Percentiles rank a stretch among this genome's conserved stretches.
phyloP scores from a whole-genome alignment of 1,284 basidiomycete species.

The Microbotryum silenes-acaulis region DNA sequence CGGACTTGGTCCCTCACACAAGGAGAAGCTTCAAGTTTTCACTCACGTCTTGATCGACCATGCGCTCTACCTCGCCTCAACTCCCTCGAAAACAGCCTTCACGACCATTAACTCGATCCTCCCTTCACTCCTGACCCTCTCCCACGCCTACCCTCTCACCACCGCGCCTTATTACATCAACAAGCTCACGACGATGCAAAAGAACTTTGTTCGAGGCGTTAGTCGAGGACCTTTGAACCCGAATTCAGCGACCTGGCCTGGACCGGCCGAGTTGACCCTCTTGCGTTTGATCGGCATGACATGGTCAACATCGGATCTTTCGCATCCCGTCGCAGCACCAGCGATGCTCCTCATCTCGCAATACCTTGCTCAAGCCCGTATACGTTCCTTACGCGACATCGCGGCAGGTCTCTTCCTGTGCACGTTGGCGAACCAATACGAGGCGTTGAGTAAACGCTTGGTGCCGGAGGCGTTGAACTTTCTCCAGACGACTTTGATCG shows the following conservation, averaged over 20 bases:
- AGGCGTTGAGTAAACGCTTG: slow-evolving; percentile 72
- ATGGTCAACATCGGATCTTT: slow-evolving; percentile 93
- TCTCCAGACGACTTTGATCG: slow-evolving; percentile 58
- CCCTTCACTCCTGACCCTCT: slow-evolving; percentile 74
- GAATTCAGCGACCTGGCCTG: slow-evolving; percentile 78
- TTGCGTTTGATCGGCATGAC: slow-evolving; percentile 69
- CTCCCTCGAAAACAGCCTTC: slow-evolving; percentile 53
- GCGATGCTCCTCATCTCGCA: slow-evolving; percentile 81
- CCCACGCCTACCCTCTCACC: slow-evolving; percentile 70
- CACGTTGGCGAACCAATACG: slow-evolving; percentile 72
- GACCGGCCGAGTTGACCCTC: slow-evolving; percentile 69
- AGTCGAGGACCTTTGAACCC: slow-evolving; percentile 59
- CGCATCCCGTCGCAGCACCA: slow-evolving; percentile 80
- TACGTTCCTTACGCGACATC: slow-evolving; percentile 67
- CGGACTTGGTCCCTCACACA: slow-evolving; percentile 82
- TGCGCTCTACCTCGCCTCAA: slow-evolving; percentile 65
- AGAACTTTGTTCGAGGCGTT: slow-evolving; percentile 81
- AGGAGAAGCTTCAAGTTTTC: slow-evolving; percentile 75
- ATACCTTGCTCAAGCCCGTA: slow-evolving; percentile 76
- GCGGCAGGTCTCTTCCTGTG: slow-evolving; percentile 82
- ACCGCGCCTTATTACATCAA: slow-evolving; percentile 70
- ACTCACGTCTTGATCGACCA: slow-evolving; percentile 85
- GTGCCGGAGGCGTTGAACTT: slow-evolving; percentile 88
- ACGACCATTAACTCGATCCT: slow-evolving; percentile 58
- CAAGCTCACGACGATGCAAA: slow-evolving; percentile 86